Conservation (phyloP, 345 rosid species). For the Pelargonium nanum region DNA sequence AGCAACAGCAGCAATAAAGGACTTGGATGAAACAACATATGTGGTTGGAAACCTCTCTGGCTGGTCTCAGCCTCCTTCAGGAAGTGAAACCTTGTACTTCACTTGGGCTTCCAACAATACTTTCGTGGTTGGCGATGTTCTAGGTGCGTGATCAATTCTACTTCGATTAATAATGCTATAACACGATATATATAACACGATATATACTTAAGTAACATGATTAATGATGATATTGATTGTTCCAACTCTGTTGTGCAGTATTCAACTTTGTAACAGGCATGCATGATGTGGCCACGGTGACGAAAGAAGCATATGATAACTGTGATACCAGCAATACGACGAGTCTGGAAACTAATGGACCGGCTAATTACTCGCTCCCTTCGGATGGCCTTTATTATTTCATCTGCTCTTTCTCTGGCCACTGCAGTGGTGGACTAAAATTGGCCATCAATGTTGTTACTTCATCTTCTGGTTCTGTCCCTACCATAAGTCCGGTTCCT, state of each 20-base stretch:
- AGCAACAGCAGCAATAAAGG: slow-evolving; percentile 11
- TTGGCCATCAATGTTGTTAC: slow-evolving; percentile 27
- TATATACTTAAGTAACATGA: neutral
- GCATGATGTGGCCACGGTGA: slow-evolving; percentile 47
- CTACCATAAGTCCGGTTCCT: neutral
- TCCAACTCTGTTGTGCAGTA: slow-evolving; percentile 17
- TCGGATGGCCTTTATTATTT: slow-evolving; percentile 34
- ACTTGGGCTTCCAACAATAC: neutral
- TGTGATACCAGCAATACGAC: slow-evolving; percentile 26
- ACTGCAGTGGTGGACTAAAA: slow-evolving; percentile 39
- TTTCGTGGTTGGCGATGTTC: neutral
- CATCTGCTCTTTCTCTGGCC: slow-evolving; percentile 30
- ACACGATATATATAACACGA: neutral
- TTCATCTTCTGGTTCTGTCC: slow-evolving; percentile 1
- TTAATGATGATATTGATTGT: neutral
- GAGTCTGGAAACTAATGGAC: slow-evolving; percentile 14
- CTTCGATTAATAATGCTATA: neutral
- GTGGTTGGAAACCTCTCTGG: neutral
- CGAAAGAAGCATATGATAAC: slow-evolving; percentile 19
- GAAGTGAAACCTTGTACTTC: neutral
- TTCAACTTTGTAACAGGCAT: slow-evolving; percentile 33
- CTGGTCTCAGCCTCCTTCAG: neutral
- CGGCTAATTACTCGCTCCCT: slow-evolving; percentile 30
- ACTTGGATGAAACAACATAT: slow-evolving; percentile 16
- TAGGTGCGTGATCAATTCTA: neutral